Evolutionary conservation across 805 yeast species (phyloP).

Genomic region (Candida railenensis): DNA sequence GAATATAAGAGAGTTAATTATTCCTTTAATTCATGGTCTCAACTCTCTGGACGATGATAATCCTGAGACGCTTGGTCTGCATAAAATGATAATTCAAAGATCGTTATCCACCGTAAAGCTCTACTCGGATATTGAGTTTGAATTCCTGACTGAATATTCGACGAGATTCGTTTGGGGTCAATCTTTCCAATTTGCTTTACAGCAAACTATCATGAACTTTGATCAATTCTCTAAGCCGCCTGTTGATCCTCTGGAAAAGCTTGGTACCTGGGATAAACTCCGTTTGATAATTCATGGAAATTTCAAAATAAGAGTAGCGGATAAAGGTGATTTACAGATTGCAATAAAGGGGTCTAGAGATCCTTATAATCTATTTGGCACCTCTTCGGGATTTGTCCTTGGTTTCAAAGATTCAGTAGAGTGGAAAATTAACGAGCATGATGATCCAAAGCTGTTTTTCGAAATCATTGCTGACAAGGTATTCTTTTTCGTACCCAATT

Average conservation of each 20-base stretch:
- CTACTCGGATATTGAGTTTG: slow-evolving; percentile 58
- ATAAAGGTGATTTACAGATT: slow-evolving; percentile 51
- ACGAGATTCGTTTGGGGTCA: slow-evolving; percentile 82
- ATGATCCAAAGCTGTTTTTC: slow-evolving; percentile 67
- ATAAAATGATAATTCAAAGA: slow-evolving; percentile 65
- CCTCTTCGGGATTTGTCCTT: slow-evolving; percentile 74
- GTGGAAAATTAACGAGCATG: slow-evolving; percentile 62
- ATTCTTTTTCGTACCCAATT: slow-evolving; percentile 75
- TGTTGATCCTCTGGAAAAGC: slow-evolving; percentile 75
- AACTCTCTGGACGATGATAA: background rate
- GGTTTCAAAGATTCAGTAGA: slow-evolving; percentile 64
- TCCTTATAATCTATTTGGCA: slow-evolving; percentile 71
- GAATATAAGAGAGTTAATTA: slow-evolving; percentile 57
- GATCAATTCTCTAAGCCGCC: slow-evolving; percentile 90
- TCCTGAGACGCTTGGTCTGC: slow-evolving; percentile 45
- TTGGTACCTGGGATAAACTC: slow-evolving; percentile 93
- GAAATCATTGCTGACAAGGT: slow-evolving; percentile 61
- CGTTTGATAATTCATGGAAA: slow-evolving; percentile 76
- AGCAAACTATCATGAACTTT: slow-evolving; percentile 71
- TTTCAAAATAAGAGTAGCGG: slow-evolving; percentile 49
- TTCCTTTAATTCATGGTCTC: slow-evolving; percentile 43
- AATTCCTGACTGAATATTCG: slow-evolving; percentile 53
- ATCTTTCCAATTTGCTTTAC: slow-evolving; percentile 79
- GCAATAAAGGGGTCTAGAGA: slow-evolving; percentile 72
- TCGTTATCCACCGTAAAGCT: slow-evolving; percentile 76